phyloP scores from a whole-genome alignment of 371 early-diverging fungal species.

The Mortierella sp. region DNA sequence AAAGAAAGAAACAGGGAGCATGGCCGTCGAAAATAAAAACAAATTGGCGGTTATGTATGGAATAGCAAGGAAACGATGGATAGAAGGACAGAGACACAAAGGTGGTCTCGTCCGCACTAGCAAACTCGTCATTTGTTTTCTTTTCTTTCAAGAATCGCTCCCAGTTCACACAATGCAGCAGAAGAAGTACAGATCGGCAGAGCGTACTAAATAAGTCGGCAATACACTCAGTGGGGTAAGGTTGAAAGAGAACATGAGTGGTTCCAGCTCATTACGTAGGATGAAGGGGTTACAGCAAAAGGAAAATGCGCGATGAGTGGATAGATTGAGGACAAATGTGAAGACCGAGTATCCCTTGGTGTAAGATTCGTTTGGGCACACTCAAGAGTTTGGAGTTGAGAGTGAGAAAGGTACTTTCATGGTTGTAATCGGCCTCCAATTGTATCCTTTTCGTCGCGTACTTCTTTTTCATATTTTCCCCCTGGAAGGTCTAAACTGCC shows the following conservation, averaged over 20 bases:
- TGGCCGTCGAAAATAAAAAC: not conserved
- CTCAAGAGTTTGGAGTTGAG: constrained; percentile 1
- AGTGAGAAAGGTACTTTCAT: not conserved
- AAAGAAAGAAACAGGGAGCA: not conserved
- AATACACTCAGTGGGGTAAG: not conserved
- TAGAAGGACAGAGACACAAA: too few species aligned
- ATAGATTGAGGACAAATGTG: not conserved
- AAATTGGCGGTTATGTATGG: not conserved
- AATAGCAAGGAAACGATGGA: not conserved
- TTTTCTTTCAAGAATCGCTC: not conserved
- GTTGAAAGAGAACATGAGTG: constrained; percentile 3
- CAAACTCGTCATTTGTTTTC: not conserved
- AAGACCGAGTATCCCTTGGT: not conserved
- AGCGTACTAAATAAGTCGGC: not conserved
- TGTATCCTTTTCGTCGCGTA: not conserved
- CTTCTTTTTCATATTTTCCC: not conserved
- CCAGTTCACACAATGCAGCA: not conserved
- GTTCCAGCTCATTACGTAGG: not conserved
- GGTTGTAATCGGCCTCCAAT: not conserved
- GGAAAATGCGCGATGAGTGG: not conserved
- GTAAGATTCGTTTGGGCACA: not conserved
- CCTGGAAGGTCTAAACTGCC: not conserved
- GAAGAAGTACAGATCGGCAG: not conserved
- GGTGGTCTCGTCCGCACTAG: too few species aligned
- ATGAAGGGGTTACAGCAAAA: not conserved